Base-by-base conservation (phyloP, 2,329 filamentous ascomycete species). In the Didymella keratinophila region DNA sequence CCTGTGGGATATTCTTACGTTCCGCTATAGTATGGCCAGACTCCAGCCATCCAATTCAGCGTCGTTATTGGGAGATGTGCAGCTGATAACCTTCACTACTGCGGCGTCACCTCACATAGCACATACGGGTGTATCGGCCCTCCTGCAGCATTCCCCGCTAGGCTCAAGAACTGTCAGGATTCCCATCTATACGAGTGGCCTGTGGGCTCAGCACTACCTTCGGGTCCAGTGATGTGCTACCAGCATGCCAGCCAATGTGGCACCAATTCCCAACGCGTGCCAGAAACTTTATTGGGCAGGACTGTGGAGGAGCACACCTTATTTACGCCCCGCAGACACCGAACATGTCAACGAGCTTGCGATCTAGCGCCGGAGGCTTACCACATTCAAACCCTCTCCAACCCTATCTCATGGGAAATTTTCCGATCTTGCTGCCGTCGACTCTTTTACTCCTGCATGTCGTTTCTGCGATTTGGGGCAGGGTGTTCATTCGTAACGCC, bases 371-470 rank as follows among this genome's bases (percentile, higher is more conserved):
- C 57, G 42, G 42, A 43, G 28, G 52, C 42, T 53, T 50, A 58
- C 41, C 50, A 44, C 27, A 42, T 43, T 18, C 20, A 54, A 36
- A 8, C 36, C 18, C 5, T 21, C 14, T 3, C 20, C 2, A 9
- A 21, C 20, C 11, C 46, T 27, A 52, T 51, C 51, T 55, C 21
- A 46, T 43, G 18, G 23, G 42, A 42, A 18, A 27, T 46, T 42
- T 42, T 52, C 42, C 51, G 43, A 48, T 2, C 32, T 28, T 54
- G 47, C 41, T 34, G 47, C 36, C 32, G 27, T 43, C 20, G 48
- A 42, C 27, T 54, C 50, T 52, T 41, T 51, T 50, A 50, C 53
- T 51, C 28, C 46, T 61, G 50, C 59, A 58, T 61, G 55, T 58
- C 25, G 42, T 42, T 34, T n/a, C 27, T 41, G 34, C 20, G 12